Percentiles rank a stretch among this genome's conserved stretches.
Conservation (phyloP, 306 rosid species). For the Hippophae tibetana region DNA sequence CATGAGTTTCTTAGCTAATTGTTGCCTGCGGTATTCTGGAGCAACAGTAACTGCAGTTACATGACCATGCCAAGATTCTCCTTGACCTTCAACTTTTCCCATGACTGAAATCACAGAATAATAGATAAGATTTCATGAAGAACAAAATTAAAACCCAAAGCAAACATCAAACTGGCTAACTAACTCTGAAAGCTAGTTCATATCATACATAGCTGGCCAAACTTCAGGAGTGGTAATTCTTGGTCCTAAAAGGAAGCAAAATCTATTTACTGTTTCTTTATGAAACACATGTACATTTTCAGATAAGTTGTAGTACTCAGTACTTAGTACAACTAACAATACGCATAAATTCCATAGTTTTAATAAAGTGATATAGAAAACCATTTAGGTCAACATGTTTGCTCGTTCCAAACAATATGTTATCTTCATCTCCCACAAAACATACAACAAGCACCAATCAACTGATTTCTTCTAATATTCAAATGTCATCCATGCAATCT, state of each 20-base stretch:
- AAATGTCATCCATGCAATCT: not conserved
- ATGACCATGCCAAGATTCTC: constrained; percentile 99
- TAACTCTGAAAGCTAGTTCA: not conserved
- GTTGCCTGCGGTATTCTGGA: constrained; percentile 91
- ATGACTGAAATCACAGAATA: constrained; percentile 49
- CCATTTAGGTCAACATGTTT: no score
- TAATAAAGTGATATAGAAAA: no score
- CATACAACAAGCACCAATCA: not conserved
- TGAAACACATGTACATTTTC: no score
- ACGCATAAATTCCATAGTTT: no score
- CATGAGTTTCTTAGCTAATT: constrained; percentile 94
- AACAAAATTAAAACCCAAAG: no score
- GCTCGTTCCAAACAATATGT: no score
- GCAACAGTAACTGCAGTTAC: constrained; percentile 93
- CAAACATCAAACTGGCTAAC: not conserved
- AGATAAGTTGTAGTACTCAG: not conserved
- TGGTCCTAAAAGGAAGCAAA: not conserved
- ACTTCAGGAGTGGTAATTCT: not conserved
- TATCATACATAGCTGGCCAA: not conserved
- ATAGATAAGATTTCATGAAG: not conserved
- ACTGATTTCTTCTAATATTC: not conserved
- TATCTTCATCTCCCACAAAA: not conserved
- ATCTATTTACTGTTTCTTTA: not conserved
- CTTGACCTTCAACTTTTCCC: constrained; percentile 99
- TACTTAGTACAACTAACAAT: no score